phyloP scores from a whole-genome alignment of 2,329 filamentous ascomycete species.

The Xylaria sp. region DNA sequence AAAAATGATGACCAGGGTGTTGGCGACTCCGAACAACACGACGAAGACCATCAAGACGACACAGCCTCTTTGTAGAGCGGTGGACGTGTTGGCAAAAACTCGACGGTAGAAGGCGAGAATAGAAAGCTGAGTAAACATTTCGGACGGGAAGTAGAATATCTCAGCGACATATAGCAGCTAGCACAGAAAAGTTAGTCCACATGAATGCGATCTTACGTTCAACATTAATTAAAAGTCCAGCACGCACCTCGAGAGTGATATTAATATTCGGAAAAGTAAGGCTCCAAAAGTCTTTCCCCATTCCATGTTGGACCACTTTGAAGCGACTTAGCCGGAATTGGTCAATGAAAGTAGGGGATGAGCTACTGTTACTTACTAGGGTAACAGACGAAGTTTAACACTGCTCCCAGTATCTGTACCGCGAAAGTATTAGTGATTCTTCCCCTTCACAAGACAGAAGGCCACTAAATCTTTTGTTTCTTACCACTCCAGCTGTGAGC shows the following conservation, averaged over 20 bases:
- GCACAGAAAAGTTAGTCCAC: not conserved
- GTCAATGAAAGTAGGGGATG: not conserved
- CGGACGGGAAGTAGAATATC: slow-evolving; percentile 26
- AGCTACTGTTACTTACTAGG: slow-evolving; percentile 16
- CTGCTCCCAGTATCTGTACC: slow-evolving; percentile 15
- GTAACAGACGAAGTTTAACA: slow-evolving; percentile 22
- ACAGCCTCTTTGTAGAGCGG: slow-evolving; percentile 16
- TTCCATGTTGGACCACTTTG: slow-evolving; percentile 20
- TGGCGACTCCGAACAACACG: slow-evolving; percentile 25
- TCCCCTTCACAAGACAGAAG: not conserved
- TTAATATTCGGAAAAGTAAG: slow-evolving; percentile 27
- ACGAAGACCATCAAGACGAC: slow-evolving; percentile 22
- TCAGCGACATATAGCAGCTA: slow-evolving; percentile 29
- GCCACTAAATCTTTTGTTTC: not conserved
- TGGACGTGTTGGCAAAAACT: slow-evolving; percentile 26
- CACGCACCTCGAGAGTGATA: slow-evolving; percentile 24
- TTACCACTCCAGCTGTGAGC: slow-evolving; percentile 21
- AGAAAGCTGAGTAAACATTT: slow-evolving; percentile 31
- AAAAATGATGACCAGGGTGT: slow-evolving; percentile 26
- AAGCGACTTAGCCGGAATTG: not conserved
- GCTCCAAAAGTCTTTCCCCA: slow-evolving; percentile 29
- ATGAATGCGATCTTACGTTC: not conserved
- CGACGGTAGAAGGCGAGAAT: slow-evolving; percentile 30
- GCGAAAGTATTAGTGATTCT: not conserved
- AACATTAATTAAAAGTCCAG: not conserved